These are phyloP conservation scores for Thielaviopsis ethacetica DNA, from an alignment of 2,329 filamentous ascomycete genomes.

Conservation along the genomic window DNA sequence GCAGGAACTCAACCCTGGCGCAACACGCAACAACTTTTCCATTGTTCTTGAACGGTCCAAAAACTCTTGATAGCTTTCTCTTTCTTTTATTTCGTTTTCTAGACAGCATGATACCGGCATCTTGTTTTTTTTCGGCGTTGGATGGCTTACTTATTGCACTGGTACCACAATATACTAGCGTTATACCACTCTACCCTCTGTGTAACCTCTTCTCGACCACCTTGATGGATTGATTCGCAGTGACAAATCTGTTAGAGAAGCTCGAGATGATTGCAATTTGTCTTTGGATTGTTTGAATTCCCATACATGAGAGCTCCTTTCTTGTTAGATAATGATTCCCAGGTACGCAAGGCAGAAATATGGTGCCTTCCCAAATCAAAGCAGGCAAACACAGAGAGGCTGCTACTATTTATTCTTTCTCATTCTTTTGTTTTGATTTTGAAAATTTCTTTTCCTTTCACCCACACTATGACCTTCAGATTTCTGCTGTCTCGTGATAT, in stretches of 20 bases:
- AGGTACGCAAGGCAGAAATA: neutral
- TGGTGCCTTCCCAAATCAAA: neutral
- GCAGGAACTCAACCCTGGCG: conserved; percentile 58
- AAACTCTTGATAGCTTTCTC: neutral
- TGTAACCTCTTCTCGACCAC: neutral
- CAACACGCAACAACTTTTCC: conserved; percentile 76
- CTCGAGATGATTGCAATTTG: neutral
- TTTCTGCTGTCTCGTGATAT: neutral
- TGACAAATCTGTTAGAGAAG: neutral
- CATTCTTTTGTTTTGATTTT: neutral
- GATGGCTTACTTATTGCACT: neutral
- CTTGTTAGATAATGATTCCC: neutral
- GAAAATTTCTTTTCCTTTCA: neutral
- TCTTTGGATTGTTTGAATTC: neutral
- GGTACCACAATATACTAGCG: neutral
- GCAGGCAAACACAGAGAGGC: neutral
- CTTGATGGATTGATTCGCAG: neutral
- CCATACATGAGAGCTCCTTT: neutral
- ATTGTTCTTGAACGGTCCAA: conserved; percentile 41
- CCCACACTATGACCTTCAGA: neutral
- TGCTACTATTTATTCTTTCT: neutral
- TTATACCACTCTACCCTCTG: neutral
- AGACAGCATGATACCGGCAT: neutral
- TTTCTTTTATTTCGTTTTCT: neutral
- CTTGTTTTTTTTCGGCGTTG: neutral